These are phyloP conservation scores for Coniferiporia weirii DNA, from an alignment of 1,284 basidiomycete species.

Conservation along the genomic window DNA sequence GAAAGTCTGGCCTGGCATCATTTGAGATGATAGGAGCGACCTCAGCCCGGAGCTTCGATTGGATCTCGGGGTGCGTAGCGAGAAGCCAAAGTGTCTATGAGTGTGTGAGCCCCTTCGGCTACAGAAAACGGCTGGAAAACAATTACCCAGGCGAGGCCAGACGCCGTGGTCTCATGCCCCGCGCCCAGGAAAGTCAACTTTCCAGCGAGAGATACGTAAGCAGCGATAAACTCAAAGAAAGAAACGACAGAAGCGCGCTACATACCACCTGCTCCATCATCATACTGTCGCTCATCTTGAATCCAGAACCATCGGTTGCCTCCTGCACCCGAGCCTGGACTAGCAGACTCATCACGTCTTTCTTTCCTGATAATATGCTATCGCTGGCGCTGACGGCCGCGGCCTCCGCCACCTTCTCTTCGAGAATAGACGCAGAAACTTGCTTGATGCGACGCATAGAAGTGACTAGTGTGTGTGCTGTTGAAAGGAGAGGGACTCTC, in stretches of 20 bases:
- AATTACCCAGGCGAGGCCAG: constrained; percentile 41
- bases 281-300: constrained; percentile 40
- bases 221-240: neutral
- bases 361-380: constrained; percentile 32
- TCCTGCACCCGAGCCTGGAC: constrained; percentile 36
- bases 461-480: constrained; percentile 30
- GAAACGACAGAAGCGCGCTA: constrained; percentile 8
- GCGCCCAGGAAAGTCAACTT: constrained; percentile 47
- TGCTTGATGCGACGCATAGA: constrained; percentile 38
- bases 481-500: constrained; percentile 25
- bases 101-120: neutral
- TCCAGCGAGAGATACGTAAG: neutral
- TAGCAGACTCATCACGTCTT: constrained; percentile 46
- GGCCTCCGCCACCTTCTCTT: constrained; percentile 36
- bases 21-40: constrained; percentile 33
- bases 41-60: constrained; percentile 40
- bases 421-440: constrained; percentile 37
- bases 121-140: neutral
- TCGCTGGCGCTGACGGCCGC: constrained; percentile 29
- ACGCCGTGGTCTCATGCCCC: constrained; percentile 48
- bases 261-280: constrained; percentile 48
- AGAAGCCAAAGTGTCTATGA: constrained; percentile 36
- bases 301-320: constrained; percentile 27
- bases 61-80: constrained; percentile 31
- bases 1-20: constrained; percentile 38